A percentile compares a stretch with the other conserved stretches of the same genome.
Conservation (phyloP, 164 flowering plant species). For the Brasenia schreberi region DNA sequence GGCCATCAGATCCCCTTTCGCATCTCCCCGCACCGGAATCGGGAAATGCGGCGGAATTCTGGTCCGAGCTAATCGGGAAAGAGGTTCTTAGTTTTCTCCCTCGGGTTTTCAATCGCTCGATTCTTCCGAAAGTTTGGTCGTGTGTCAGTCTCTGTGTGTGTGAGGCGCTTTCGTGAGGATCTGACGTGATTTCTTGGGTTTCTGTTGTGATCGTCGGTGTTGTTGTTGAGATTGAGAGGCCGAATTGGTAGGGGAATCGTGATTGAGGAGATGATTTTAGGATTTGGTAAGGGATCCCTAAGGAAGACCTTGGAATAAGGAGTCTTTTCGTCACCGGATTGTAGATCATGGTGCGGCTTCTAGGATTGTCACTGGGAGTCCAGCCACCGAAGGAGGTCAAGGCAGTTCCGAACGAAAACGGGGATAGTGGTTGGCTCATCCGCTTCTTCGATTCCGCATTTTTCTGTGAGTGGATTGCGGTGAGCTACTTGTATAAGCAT, state of each 20-base stretch:
- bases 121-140: no score
- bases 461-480: slow-evolving; percentile 99
- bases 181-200: background rate
- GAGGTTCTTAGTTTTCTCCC: background rate
- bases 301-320: slow-evolving; percentile 10
- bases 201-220: background rate
- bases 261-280: slow-evolving; percentile 1
- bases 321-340: slow-evolving; percentile 3
- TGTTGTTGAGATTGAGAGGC: background rate
- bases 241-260: background rate
- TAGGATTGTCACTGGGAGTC: slow-evolving; percentile 53
- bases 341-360: slow-evolving; percentile 53
- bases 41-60: background rate
- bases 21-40: background rate
- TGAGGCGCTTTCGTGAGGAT: no score
- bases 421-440: slow-evolving; percentile 93
- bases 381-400: slow-evolving; percentile 83
- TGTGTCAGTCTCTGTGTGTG: no score
- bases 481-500: slow-evolving; percentile 93
- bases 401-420: slow-evolving; percentile 13
- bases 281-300: slow-evolving; percentile 4
- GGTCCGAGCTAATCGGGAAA: background rate
- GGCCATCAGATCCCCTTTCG: background rate
- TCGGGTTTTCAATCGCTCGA: no score
- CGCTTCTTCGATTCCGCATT: slow-evolving; percentile 93